phyloP scores from a whole-genome alignment of 495 filamentous ascomycete species.

The Xylaria longipes region DNA sequence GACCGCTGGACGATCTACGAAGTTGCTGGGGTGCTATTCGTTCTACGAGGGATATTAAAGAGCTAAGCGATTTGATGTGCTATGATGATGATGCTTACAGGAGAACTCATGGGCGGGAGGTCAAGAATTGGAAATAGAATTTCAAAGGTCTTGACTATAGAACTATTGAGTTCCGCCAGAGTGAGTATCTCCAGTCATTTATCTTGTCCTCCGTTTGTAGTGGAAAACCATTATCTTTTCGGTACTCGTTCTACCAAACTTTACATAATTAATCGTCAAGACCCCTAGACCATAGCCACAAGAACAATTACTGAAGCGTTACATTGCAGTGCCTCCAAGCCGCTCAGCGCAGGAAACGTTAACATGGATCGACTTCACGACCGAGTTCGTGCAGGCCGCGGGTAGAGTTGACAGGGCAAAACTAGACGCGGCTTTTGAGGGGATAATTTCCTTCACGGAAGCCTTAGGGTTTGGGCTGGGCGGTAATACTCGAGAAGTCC shows the following conservation, averaged over 20 bases:
- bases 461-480: neutral
- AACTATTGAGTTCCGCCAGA: slow-evolving; percentile 19
- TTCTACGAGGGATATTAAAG: neutral
- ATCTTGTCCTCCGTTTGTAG: neutral
- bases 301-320: neutral
- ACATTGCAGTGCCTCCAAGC: neutral
- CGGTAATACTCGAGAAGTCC: neutral
- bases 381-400: neutral
- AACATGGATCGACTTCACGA: slow-evolving; percentile 1
- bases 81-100: neutral
- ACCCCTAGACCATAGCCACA: neutral
- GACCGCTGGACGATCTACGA: neutral
- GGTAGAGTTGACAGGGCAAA: neutral
- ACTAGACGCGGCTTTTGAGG: neutral
- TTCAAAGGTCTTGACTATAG: slow-evolving; percentile 10
- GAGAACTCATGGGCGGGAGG: neutral
- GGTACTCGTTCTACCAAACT: neutral
- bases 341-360: neutral
- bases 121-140: slow-evolving; percentile 19
- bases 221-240: neutral
- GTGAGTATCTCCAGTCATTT: neutral
- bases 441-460: neutral
- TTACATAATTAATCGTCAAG: neutral
- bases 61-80: slow-evolving; percentile 14
- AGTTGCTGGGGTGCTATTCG: slow-evolving; percentile 14